These are phyloP conservation scores for Hortaea sp. DNA, from an alignment of 2,329 filamentous ascomycete genomes.

Conservation along the genomic window DNA sequence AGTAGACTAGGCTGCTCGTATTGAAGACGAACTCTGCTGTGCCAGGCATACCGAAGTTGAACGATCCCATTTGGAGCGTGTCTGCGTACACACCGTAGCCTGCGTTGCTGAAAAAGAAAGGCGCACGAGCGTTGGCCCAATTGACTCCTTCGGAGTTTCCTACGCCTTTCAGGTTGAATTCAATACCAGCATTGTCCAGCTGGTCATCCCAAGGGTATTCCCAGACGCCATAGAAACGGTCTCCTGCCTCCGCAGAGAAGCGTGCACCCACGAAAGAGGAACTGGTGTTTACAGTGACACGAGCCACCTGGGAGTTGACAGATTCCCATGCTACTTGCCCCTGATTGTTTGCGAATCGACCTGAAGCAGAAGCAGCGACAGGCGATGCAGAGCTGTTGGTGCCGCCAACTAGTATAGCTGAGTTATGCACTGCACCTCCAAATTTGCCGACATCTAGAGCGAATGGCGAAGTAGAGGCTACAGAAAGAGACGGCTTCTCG, in stretches of 20 bases:
- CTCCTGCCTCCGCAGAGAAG: neutral
- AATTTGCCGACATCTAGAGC: neutral
- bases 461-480: neutral
- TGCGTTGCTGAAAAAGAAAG: neutral
- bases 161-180: slow-evolving; percentile 1
- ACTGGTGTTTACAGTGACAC: slow-evolving; percentile 1
- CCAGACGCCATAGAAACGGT: slow-evolving; percentile 1
- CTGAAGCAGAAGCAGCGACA: neutral
- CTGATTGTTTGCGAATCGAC: neutral
- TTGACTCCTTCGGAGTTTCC: neutral
- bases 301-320: neutral
- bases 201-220: neutral
- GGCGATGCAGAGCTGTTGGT: neutral
- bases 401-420: neutral
- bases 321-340: neutral
- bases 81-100: slow-evolving; percentile 2
- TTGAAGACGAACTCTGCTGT: neutral
- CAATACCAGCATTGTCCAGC: neutral
- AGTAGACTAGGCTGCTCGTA: slow-evolving; percentile 1
- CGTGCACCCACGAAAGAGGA: neutral
- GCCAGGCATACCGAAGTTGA: neutral
- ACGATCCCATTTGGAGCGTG: slow-evolving; percentile 1
- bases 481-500: neutral
- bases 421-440: neutral
- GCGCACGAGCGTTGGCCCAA: neutral